phyloP scores from a whole-genome alignment of 2,329 filamentous ascomycete genomes.

The Fusarium tjaetaba region DNA sequence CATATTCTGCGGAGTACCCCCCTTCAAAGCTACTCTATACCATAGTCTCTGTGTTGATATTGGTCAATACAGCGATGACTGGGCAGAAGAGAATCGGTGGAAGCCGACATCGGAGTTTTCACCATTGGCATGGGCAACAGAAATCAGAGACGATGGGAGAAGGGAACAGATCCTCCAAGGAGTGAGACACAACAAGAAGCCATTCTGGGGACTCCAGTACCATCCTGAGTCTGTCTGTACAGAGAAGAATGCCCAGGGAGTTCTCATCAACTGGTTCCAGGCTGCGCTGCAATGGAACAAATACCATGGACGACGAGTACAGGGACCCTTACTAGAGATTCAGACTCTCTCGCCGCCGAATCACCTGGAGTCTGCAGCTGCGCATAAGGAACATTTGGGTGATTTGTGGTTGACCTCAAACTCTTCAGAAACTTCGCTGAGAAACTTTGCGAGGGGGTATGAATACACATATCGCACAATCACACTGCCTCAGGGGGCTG shows the following conservation, averaged over 20 bases:
- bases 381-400: conserved; percentile 14
- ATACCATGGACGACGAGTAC: conserved; percentile 26
- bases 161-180: conserved; percentile 77
- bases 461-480: conserved; percentile 56
- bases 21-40: conserved; percentile 79
- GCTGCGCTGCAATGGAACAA: conserved; percentile 71
- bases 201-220: conserved; percentile 90
- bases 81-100: conserved; percentile 51
- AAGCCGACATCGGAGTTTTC: conserved; percentile 56
- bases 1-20: conserved; percentile 71
- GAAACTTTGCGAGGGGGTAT: conserved; percentile 20
- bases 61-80: conserved; percentile 49
- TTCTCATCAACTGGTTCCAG: conserved; percentile 81
- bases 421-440: background rate
- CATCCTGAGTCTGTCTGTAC: conserved; percentile 92
- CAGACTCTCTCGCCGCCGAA: conserved; percentile 41
- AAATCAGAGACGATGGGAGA: conserved; percentile 50
- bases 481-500: conserved; percentile 56
- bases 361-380: conserved; percentile 36
- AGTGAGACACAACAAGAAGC: conserved; percentile 71
- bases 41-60: conserved; percentile 71
- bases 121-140: conserved; percentile 71
- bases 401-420: conserved; percentile 23
- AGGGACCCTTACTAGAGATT: conserved; percentile 29
- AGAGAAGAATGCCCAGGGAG: conserved; percentile 68